phyloP scores from a whole-genome alignment of 768 basidiomycete species.

The Amanita muscaria region DNA sequence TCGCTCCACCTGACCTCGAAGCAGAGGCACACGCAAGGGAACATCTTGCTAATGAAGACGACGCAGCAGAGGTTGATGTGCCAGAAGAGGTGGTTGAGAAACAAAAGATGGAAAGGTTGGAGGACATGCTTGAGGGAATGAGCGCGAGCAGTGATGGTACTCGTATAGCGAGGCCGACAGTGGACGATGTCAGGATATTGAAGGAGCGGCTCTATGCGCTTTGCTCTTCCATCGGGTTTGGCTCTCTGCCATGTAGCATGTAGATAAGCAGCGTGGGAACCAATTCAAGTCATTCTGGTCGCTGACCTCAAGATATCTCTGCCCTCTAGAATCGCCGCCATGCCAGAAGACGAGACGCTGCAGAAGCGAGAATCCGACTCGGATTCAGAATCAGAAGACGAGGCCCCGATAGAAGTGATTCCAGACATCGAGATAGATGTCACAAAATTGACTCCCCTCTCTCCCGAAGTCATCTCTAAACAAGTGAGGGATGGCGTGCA shows the following conservation, averaged over 20 bases:
- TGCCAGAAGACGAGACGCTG: constrained; percentile 63
- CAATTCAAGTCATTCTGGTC: constrained; percentile 6
- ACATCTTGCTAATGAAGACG: constrained; percentile 38
- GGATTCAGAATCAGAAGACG: constrained; percentile 63
- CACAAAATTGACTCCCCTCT: constrained; percentile 77
- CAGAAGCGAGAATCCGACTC: constrained; percentile 60
- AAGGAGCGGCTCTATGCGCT: constrained; percentile 15
- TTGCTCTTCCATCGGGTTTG: neutral
- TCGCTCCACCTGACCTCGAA: constrained; percentile 68
- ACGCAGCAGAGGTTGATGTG: constrained; percentile 29
- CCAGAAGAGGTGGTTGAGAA: constrained; percentile 38
- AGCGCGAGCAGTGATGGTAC: constrained; percentile 19
- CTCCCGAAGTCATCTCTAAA: constrained; percentile 86
- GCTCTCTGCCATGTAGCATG: too few species aligned
- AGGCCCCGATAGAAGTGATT: constrained; percentile 42
- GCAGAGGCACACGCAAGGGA: constrained; percentile 70
- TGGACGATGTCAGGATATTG: constrained; percentile 32
- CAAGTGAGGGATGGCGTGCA: constrained; percentile 45
- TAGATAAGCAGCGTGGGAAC: neutral
- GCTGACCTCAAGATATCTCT: constrained; percentile 1
- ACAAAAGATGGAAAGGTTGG: constrained; percentile 42
- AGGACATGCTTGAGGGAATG: constrained; percentile 45
- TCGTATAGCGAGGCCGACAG: constrained; percentile 20
- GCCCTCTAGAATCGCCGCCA: too few species aligned
- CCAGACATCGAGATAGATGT: constrained; percentile 72